Base-by-base conservation (phyloP, 805 yeast species). In the Wickerhamiella australiensis region DNA sequence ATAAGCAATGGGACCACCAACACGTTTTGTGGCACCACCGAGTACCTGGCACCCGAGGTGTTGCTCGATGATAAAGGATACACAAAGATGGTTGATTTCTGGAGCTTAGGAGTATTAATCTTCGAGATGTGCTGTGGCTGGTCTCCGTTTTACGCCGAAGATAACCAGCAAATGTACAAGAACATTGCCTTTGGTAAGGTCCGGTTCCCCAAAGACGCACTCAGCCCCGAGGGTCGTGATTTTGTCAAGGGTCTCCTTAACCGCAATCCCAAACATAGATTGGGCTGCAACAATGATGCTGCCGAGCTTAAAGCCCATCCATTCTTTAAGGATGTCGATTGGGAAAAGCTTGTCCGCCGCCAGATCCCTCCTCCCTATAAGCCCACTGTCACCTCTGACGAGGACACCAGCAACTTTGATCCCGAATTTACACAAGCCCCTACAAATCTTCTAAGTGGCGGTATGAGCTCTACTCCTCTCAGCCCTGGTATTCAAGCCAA, bases 71-170 rank as follows among this genome's bases (percentile, higher is more conserved):
- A 92, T 66, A 77, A 85, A 49, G 98, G 98, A 15, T 92, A 92
- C 69, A 92, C 97, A 35, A 87, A 88, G 67, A 90, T 92, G 97
- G 98, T 92, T 53, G 98, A 92, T 66, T 92, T 92, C 60, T 92
- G 98, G 98, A 88, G 97, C 2, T 70, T 92, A 52, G 98, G 98
- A 53, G 98, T 92, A 22, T 71, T 92, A 52, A 87, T 92, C 42
- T 92, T 92, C 67, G 98, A 92, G 69, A 92, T 92, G 98, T 88
- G 97, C 67, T 92, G 97, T 69, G 98, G 98, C 47, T 92, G 97
- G 98, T 84, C 95, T 3, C 98, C 98, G 50, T 92, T 92, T 66
- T 92, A 86, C 61, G 98, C 97, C 23, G 96, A 90, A 55, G 90
- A 86, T 65, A 87, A 95, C 46, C 97, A 92, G 70, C 96, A 92